Base-by-base conservation (phyloP, 345 rosid species). In the Chamaenerion angustifolium region DNA sequence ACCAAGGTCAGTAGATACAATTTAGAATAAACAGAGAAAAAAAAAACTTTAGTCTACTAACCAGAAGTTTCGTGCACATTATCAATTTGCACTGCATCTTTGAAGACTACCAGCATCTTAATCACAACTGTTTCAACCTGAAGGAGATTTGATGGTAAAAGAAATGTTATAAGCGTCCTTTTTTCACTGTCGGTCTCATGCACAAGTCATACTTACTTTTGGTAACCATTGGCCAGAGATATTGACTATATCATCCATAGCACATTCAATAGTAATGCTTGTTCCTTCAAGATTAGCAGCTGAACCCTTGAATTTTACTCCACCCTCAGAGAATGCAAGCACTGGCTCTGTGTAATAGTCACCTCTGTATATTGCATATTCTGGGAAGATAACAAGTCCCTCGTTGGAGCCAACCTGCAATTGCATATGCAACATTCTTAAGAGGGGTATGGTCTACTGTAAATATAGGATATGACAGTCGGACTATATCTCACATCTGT, bases 211-310 rank as follows among this genome's bases (percentile, higher is more conserved):
- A 47, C 88, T 80, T 70, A 92, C 98, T 70, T 69, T 78, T 63
- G 68, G 78, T 64, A 73, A 64, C 72, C 80, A 72, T 47, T 66
- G 78, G 61, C 80, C 71, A 37, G 72, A 67, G 17, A 92, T 78
- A 41, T 54, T 62, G 49, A 87, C 55, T 49, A 92, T 79, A 66
- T 86, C 95, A 59, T 80, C 95, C 49, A 92, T 68, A 64, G 66
- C 67, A 72, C 63, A 73, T 56, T 79, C 88, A 51, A 73, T 57
- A 54, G 56, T 67, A 45, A 67, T 68, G 47, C 65, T 46, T 53
- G 56, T 78, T 54, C 61, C 71, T 43, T 67, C 69, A 55, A 60
- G 70, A 68, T 55, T 13, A 12, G 59, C 35, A 47, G 52, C 55
- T 56, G 60, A 57, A 57, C 79, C 71, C 66, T 71, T 64, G 12